phyloP scores from a whole-genome alignment of 768 basidiomycete genomes.

The Leccinum ochraceum region DNA sequence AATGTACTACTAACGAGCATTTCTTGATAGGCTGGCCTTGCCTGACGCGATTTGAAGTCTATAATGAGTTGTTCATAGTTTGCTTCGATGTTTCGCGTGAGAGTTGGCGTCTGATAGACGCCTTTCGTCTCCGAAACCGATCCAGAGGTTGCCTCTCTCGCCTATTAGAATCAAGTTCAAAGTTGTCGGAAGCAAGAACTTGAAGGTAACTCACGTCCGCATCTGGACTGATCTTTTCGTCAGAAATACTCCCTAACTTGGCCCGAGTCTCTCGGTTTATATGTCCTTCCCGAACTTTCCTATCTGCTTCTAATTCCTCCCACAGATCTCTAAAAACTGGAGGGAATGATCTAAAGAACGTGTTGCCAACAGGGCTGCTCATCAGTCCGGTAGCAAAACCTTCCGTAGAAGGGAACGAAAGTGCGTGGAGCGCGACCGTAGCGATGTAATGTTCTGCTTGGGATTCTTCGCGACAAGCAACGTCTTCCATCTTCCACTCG shows the following conservation, averaged over 20 bases:
- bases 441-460: conserved; percentile 94
- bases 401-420: conserved; percentile 63
- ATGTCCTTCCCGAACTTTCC: conserved; percentile 60
- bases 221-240: conserved; percentile 50
- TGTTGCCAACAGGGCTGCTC: conserved; percentile 47
- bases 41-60: conserved; percentile 61
- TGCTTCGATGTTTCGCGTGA: conserved; percentile 15
- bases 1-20: conserved; percentile 74
- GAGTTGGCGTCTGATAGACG: conserved; percentile 4
- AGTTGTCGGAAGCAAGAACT: background rate
- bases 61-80: conserved; percentile 53
- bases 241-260: conserved; percentile 62
- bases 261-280: conserved; percentile 74
- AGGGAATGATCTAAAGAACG: conserved; percentile 79
- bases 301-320: conserved; percentile 77
- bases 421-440: conserved; percentile 77
- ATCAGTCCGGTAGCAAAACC: conserved; percentile 62
- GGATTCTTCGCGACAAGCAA: conserved; percentile 72
- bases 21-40: conserved; percentile 70
- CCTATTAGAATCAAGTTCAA: conserved; percentile 13
- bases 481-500: conserved; percentile 81
- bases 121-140: conserved; percentile 19
- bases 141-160: conserved; percentile 21
- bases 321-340: conserved; percentile 85
- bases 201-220: conserved; percentile 39